Conservation (phyloP, 768 basidiomycete genomes). For the Cystobasidium tubakii region DNA sequence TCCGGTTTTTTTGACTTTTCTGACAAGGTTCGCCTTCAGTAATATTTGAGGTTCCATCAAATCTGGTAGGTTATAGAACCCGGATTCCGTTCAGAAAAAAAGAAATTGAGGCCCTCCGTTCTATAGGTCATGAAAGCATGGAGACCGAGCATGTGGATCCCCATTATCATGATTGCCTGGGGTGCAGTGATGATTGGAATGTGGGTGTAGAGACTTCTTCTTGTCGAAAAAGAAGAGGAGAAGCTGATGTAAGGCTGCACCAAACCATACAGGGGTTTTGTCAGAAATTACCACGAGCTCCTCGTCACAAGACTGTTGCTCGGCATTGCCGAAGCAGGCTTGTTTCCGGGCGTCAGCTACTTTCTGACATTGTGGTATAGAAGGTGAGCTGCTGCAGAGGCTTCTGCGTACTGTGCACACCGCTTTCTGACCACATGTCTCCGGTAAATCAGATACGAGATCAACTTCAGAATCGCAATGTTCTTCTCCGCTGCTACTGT, state of each 20-base stretch:
- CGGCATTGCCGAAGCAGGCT: slow-evolving; percentile 49
- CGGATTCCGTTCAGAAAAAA: background rate
- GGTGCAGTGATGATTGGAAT: slow-evolving; percentile 61
- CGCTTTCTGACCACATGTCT: background rate
- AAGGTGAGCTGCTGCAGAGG: slow-evolving; percentile 44
- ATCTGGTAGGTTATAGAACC: background rate
- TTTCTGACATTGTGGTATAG: slow-evolving; percentile 62
- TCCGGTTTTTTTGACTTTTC: slow-evolving; percentile 56
- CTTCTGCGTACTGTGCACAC: background rate
- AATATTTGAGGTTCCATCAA: slow-evolving; percentile 56
- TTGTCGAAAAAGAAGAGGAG: background rate
- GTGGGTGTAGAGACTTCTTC: background rate
- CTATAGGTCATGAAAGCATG: slow-evolving; percentile 28
- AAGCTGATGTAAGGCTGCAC: too few species aligned
- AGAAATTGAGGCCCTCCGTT: background rate
- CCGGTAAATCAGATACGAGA: slow-evolving; percentile 56
- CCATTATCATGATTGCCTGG: slow-evolving; percentile 59
- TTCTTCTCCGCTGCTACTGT: slow-evolving; percentile 75
- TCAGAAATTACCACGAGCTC: slow-evolving; percentile 54
- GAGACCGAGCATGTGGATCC: slow-evolving; percentile 70
- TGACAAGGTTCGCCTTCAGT: slow-evolving; percentile 43
- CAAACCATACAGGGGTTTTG: background rate
- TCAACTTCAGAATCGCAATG: slow-evolving; percentile 63
- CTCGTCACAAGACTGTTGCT: slow-evolving; percentile 52
- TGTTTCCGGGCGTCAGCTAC: slow-evolving; percentile 58